These are phyloP conservation scores for Trypanosomatidae sp. DNA, from an alignment of 208 protist genomes.

Conservation along the genomic window DNA sequence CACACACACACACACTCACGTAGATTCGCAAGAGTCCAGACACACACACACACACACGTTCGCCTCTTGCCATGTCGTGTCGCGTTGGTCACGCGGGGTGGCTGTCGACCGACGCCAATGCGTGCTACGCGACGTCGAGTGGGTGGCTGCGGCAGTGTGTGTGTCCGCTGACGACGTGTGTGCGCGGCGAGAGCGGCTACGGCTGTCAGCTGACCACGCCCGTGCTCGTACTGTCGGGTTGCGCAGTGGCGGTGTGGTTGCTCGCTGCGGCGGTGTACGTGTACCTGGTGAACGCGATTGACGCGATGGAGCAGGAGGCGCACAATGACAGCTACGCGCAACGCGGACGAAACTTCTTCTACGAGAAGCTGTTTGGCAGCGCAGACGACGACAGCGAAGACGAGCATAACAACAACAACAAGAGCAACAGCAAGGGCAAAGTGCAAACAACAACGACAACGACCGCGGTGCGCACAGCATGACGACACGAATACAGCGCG, in stretches of 20 bases:
- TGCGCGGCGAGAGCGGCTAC: constrained; percentile 14
- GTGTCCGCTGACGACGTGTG: constrained; percentile 64
- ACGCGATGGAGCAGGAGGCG: constrained; percentile 19
- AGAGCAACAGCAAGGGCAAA: too few relatives aligned
- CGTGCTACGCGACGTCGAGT: constrained; percentile 47
- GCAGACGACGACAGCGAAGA: too few relatives aligned
- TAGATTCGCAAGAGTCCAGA: too few relatives aligned
- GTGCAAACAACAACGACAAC: too few relatives aligned
- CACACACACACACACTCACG: too few relatives aligned
- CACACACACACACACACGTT: too few relatives aligned
- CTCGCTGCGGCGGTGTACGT: constrained; percentile 46
- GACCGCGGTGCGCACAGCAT: too few relatives aligned
- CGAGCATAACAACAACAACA: too few relatives aligned
- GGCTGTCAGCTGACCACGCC: constrained; percentile 40
- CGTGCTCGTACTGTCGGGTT: constrained; percentile 32
- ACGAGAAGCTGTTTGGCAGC: constrained; percentile 58
- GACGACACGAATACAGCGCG: too few relatives aligned
- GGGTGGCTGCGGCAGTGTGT: constrained; percentile 50
- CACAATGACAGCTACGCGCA: constrained; percentile 9
- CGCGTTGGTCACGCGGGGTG: constrained; percentile 20
- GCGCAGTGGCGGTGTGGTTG: constrained; percentile 52
- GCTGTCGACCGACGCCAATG: constrained; percentile 67
- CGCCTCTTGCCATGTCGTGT: too few relatives aligned
- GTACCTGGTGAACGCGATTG: constrained; percentile 36
- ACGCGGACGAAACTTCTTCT: constrained; percentile 46